Evolutionary conservation across 768 basidiomycete species (phyloP), one percentile per base, ranked within the genome.

Genomic region (Auricularia cornea): DNA sequence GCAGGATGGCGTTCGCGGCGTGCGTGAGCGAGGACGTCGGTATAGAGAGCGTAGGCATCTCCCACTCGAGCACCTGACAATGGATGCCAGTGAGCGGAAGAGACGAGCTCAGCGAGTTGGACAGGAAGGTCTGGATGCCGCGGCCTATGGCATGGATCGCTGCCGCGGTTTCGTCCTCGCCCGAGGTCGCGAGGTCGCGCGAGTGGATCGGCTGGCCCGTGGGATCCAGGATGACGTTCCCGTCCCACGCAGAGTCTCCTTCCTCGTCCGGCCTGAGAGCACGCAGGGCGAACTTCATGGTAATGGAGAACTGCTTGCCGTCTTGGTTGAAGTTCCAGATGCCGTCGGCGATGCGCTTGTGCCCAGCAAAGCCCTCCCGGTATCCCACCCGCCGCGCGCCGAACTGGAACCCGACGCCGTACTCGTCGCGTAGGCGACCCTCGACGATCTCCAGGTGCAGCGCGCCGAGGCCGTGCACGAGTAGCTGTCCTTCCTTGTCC

Each of bases 401-500:
- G 67, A 93, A 82, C 69, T 92, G 86, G 69, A 90, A 92, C 54
- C 82, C 79, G 33, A 78, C 89, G 33, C 83, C 81, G 88, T 89
- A 94, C 73, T 94, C 92, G 62, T 90, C 85, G 61, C 78, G 80
- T 30, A 94, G 77, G 51, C 93, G 82, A n/a, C 85, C 83, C 73
- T 91, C 90, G 11, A 93, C 80, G 62, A 94, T 93, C 73, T 94
- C 92, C n/a, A 94, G 81, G 70, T 94, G 92, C 14, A 94, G 80
- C 32, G 89, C 84, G 16, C 92, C 92, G 48, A 94, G 83, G 2
- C 92, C 92, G 67, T 94, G 90, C 1, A 92, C 80, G 32, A 94
- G 80, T 35, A 92, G 77, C 68, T 94, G 92, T 1, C 91, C 92
- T 66, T 94, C 92, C 62, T 90, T 86, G 23, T 66, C 67, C 2